These are phyloP conservation scores for Pythium inflatum DNA, from an alignment of 352 stramenopile species.

Conservation along the genomic window DNA sequence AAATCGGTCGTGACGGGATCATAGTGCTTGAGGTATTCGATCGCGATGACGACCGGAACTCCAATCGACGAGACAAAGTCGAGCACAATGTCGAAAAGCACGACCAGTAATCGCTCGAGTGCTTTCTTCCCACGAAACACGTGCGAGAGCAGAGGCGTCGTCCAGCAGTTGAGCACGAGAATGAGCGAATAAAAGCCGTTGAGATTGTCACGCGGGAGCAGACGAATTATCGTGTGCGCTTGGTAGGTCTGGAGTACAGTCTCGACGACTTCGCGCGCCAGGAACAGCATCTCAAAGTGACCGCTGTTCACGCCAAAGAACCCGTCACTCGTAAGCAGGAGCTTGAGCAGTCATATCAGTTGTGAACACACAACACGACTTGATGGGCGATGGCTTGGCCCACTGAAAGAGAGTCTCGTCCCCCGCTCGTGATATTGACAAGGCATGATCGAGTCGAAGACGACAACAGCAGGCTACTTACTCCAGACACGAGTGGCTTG, in stretches of 20 bases:
- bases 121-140: neutral
- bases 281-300: conserved; percentile 25
- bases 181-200: conserved; percentile 17
- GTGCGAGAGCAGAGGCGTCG: conserved; percentile 4
- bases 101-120: conserved; percentile 2
- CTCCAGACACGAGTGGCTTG: neutral
- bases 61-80: conserved; percentile 28
- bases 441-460: no score
- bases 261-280: conserved; percentile 23
- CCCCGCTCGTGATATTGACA: no score
- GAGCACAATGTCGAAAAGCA: conserved; percentile 20
- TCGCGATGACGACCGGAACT: conserved; percentile 20
- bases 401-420: no score
- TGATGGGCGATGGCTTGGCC: no score
- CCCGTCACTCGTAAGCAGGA: no score
- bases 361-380: no score
- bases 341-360: neutral
- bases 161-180: conserved; percentile 28
- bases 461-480: neutral
- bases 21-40: conserved; percentile 20
- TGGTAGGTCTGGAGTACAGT: conserved; percentile 21
- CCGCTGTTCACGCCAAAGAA: conserved; percentile 23
- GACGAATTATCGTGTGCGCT: conserved; percentile 15
- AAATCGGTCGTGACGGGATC: conserved; percentile 10
- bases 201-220: neutral